These are phyloP conservation scores for Trametes punicea DNA, from an alignment of 768 basidiomycete genomes.

Conservation along the genomic window DNA sequence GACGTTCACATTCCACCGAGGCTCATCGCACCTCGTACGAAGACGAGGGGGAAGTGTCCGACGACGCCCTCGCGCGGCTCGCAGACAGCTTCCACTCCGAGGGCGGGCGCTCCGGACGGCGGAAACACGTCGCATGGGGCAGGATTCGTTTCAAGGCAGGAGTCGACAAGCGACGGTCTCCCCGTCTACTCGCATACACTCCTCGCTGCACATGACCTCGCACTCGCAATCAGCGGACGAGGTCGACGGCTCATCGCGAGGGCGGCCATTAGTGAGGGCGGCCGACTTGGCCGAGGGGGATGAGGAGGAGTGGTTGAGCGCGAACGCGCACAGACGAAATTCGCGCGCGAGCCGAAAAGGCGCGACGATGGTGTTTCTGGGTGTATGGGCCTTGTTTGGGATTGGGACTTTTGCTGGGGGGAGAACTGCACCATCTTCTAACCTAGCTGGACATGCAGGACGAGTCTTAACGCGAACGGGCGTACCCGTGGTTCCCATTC, in stretches of 20 bases:
- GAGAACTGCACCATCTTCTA: slow-evolving; percentile 27
- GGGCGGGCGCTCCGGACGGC: slow-evolving; percentile 40
- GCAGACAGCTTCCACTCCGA: slow-evolving; percentile 81
- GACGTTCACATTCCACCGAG: slow-evolving; percentile 18
- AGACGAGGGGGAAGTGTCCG: slow-evolving; percentile 47
- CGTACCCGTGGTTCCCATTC: neutral
- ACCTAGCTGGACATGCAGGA: slow-evolving; percentile 37
- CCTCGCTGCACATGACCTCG: slow-evolving; percentile 32
- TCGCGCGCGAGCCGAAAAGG: slow-evolving; percentile 69
- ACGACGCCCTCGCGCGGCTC: slow-evolving; percentile 52
- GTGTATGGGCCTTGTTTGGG: slow-evolving; percentile 71
- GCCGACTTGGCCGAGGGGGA: slow-evolving; percentile 26
- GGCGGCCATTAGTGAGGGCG: slow-evolving; percentile 42
- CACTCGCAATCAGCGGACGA: slow-evolving; percentile 28
- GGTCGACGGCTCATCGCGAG: slow-evolving; percentile 34
- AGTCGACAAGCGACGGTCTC: slow-evolving; percentile 21
- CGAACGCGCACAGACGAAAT: slow-evolving; percentile 27
- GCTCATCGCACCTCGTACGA: slow-evolving; percentile 26
- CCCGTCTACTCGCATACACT: slow-evolving; percentile 26
- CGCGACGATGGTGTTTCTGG: slow-evolving; percentile 79
- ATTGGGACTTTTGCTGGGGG: slow-evolving; percentile 48
- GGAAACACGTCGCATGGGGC: slow-evolving; percentile 66
- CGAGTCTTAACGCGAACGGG: slow-evolving; percentile 40
- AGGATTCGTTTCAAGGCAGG: slow-evolving; percentile 39
- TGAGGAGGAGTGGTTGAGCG: slow-evolving; percentile 23